phyloP scores from a whole-genome alignment of 768 basidiomycete species.

The Austroboletus festivus region DNA sequence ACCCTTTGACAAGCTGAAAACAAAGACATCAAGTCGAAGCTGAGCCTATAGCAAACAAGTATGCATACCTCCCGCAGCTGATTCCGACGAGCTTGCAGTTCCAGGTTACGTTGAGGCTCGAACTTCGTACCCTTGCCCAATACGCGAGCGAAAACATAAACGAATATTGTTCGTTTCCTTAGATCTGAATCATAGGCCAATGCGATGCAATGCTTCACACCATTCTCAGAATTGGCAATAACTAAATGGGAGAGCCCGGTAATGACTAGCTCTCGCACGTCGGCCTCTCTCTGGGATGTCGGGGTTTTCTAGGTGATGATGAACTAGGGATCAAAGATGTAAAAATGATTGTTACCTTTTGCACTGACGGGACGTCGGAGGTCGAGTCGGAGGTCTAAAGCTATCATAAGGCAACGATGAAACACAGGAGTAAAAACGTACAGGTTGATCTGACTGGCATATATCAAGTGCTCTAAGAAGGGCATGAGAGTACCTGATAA shows the following conservation, averaged over 20 bases:
- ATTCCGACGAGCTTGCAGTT: slow-evolving; percentile 45
- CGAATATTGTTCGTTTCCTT: slow-evolving; percentile 73
- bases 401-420: slow-evolving; percentile 4
- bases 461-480: slow-evolving; percentile 60
- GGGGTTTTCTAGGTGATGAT: slow-evolving; percentile 38
- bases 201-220: slow-evolving; percentile 82
- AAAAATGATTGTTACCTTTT: slow-evolving; percentile 36
- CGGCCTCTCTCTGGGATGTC: slow-evolving; percentile 49
- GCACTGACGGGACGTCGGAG: slow-evolving; percentile 47
- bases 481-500: slow-evolving; percentile 71
- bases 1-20: slow-evolving; percentile 64
- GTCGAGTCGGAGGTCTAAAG: slow-evolving; percentile 45
- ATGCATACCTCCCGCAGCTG: slow-evolving; percentile 57
- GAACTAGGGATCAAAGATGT: background rate
- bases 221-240: slow-evolving; percentile 80
- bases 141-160: slow-evolving; percentile 79
- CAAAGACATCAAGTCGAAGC: slow-evolving; percentile 3
- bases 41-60: background rate
- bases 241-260: slow-evolving; percentile 79
- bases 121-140: slow-evolving; percentile 80
- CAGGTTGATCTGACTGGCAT: slow-evolving; percentile 46
- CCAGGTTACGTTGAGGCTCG: slow-evolving; percentile 52
- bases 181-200: slow-evolving; percentile 74
- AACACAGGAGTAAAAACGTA: slow-evolving; percentile 22
- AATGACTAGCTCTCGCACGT: slow-evolving; percentile 74